Evolutionary conservation across 2,329 filamentous ascomycete species (phyloP).

Genomic region (Pseudopithomyces chartarum): DNA sequence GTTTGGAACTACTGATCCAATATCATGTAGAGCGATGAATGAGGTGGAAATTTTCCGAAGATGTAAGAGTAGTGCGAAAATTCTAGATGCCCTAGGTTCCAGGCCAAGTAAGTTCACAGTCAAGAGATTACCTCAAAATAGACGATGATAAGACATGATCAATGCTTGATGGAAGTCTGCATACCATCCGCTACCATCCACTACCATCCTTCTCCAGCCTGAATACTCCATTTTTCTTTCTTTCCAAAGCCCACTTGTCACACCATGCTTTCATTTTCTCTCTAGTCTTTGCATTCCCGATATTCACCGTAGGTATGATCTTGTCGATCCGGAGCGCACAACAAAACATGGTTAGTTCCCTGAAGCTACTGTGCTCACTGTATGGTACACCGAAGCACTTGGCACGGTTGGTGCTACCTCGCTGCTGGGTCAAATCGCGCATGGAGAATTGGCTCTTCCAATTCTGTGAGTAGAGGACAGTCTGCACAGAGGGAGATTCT

Average conservation of each 20-base stretch:
- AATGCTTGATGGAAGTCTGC: neutral
- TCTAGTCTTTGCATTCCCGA: conserved; percentile 66
- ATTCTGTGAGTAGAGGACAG: conserved; percentile 67
- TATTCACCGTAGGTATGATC: conserved; percentile 92
- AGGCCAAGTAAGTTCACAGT: too few relatives aligned
- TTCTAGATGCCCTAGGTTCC: too few relatives aligned
- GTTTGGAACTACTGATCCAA: too few relatives aligned
- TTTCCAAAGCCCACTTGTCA: conserved; percentile 67
- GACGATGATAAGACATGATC: too few relatives aligned
- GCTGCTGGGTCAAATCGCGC: conserved; percentile 76
- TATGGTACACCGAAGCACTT: conserved; percentile 95
- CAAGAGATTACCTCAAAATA: neutral
- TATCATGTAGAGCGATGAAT: too few relatives aligned
- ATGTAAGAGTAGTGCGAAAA: too few relatives aligned
- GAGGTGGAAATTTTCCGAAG: too few relatives aligned
- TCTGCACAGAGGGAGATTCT: conserved; percentile 66
- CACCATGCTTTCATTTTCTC: conserved; percentile 71
- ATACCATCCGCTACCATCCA: too few relatives aligned
- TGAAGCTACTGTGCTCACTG: conserved; percentile 92
- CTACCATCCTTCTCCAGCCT: conserved; percentile 27
- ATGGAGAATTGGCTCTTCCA: conserved; percentile 79
- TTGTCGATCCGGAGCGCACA: conserved; percentile 85
- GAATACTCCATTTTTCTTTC: conserved; percentile 66
- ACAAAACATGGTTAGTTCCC: conserved; percentile 91
- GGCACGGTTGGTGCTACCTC: conserved; percentile 80